phyloP scores from a whole-genome alignment of 352 stramenopile genomes.

The Globisporangium ultimum region DNA sequence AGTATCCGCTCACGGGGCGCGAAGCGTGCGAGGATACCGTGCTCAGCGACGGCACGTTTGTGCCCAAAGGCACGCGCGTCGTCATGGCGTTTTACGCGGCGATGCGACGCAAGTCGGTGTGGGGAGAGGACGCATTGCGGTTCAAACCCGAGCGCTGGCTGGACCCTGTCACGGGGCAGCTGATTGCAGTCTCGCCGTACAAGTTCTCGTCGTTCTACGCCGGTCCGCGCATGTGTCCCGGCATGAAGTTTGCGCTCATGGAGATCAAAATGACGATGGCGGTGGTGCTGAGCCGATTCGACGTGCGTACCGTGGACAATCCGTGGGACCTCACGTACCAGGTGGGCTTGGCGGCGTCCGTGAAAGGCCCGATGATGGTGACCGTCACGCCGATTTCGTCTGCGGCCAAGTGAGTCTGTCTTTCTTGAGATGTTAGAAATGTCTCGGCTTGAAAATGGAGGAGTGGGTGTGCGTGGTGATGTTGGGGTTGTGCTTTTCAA shows the following conservation, averaged over 20 bases:
- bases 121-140: slow-evolving; percentile 48
- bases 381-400: slow-evolving; percentile 11
- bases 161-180: slow-evolving; percentile 26
- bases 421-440: too few species aligned
- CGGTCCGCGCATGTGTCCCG: slow-evolving; percentile 63
- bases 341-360: slow-evolving; percentile 23
- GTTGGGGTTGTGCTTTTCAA: too few species aligned
- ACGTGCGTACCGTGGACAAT: slow-evolving; percentile 32
- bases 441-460: too few species aligned
- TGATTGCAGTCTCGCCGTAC: slow-evolving; percentile 40
- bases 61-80: slow-evolving; percentile 43
- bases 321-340: slow-evolving; percentile 44
- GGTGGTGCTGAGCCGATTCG: slow-evolving; percentile 44
- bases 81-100: slow-evolving; percentile 50
- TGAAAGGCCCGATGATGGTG: slow-evolving; percentile 34
- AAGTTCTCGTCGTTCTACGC: slow-evolving; percentile 72
- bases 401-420: too few species aligned
- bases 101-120: slow-evolving; percentile 44
- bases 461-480: too few species aligned
- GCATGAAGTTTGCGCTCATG: slow-evolving; percentile 59
- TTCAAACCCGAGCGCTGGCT: slow-evolving; percentile 58
- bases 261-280: slow-evolving; percentile 66
- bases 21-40: slow-evolving; percentile 39
- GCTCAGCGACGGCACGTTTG: slow-evolving; percentile 64
- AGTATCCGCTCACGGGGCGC: slow-evolving; percentile 41